A percentile compares a stretch with the other conserved stretches of the same genome.
These are phyloP conservation scores for Perilla frutescens DNA, from an alignment of 257 asterid species.

Conservation along the genomic window DNA sequence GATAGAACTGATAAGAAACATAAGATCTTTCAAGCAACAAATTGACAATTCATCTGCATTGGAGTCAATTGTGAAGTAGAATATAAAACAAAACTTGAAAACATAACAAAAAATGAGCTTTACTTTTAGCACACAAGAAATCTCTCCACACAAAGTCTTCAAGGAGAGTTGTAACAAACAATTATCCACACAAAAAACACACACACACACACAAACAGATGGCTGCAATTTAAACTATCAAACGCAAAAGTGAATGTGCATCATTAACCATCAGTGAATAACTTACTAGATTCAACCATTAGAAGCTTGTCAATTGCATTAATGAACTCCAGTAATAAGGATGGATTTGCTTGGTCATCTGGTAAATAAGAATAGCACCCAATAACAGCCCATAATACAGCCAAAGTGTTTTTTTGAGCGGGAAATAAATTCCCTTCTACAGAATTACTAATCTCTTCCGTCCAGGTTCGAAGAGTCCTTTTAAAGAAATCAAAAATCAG, in stretches of 20 bases:
- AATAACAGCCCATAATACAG: slow-evolving; percentile 81
- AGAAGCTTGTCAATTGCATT: slow-evolving; percentile 70
- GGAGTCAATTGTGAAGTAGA: neutral
- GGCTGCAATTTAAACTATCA: slow-evolving; percentile 24
- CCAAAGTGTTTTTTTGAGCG: slow-evolving; percentile 54
- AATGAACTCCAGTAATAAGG: slow-evolving; percentile 67
- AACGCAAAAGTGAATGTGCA: slow-evolving; percentile 19
- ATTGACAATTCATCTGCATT: slow-evolving; percentile 10
- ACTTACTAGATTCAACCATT: slow-evolving; percentile 63
- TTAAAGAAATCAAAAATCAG: slow-evolving; percentile 50
- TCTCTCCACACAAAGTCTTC: too few relatives aligned
- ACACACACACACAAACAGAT: neutral
- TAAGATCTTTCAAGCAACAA: slow-evolving; percentile 1
- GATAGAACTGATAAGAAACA: slow-evolving; percentile 19
- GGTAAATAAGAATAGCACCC: slow-evolving; percentile 64
- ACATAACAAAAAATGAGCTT: slow-evolving; percentile 7
- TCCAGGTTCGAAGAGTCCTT: slow-evolving; percentile 59
- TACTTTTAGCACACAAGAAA: neutral
- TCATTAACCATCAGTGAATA: slow-evolving; percentile 26
- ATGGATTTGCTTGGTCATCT: slow-evolving; percentile 49
- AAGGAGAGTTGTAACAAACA: slow-evolving; percentile 12
- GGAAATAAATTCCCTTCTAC: slow-evolving; percentile 40
- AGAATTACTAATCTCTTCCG: slow-evolving; percentile 47
- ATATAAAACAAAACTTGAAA: neutral
- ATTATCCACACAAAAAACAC: slow-evolving; percentile 6